A percentile compares a stretch with the other conserved stretches of the same genome.
phyloP scores from a whole-genome alignment of 1,139 yeast species.

The Yamadazyma mexicana region DNA sequence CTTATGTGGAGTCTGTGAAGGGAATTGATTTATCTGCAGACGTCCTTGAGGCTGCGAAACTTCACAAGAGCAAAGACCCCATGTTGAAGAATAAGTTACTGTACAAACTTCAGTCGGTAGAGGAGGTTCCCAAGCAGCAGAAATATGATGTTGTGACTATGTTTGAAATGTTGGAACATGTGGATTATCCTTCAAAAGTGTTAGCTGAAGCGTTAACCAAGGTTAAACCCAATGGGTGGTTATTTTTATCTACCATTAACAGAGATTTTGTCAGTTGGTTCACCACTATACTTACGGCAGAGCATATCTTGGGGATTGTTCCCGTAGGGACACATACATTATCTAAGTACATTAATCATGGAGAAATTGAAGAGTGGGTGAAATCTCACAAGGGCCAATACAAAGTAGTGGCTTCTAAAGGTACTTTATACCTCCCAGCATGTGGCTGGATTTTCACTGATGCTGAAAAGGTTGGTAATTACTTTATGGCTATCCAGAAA shows the following conservation, averaged over 20 bases:
- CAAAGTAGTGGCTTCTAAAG: constrained; percentile 66
- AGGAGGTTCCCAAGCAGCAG: constrained; percentile 47
- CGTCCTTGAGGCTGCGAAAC: constrained; percentile 75
- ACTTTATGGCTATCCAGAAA: constrained; percentile 77
- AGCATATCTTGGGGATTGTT: constrained; percentile 72
- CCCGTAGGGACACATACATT: constrained; percentile 92
- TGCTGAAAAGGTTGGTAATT: constrained; percentile 70
- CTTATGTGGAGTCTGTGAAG: constrained; percentile 58
- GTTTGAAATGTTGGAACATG: constrained; percentile 96
- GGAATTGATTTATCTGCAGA: constrained; percentile 88
- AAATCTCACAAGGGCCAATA: constrained; percentile 38
- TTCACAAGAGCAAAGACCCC: constrained; percentile 71
- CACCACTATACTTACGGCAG: constrained; percentile 91
- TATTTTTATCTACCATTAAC: constrained; percentile 88
- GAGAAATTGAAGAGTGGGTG: constrained; percentile 72
- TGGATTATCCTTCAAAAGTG: constrained; percentile 76
- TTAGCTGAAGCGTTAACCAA: constrained; percentile 64
- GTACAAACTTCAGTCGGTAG: constrained; percentile 64
- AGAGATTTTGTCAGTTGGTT: constrained; percentile 88
- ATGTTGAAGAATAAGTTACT: constrained; percentile 47
- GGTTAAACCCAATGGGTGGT: constrained; percentile 78
- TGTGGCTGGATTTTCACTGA: constrained; percentile 80
- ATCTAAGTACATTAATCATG: constrained; percentile 78
- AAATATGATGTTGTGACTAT: constrained; percentile 78
- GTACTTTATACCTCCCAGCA: constrained; percentile 81